A percentile compares a stretch with the other conserved stretches of the same genome.
These are phyloP conservation scores for Pichia californica DNA, from an alignment of 805 yeast species.

Conservation along the genomic window DNA sequence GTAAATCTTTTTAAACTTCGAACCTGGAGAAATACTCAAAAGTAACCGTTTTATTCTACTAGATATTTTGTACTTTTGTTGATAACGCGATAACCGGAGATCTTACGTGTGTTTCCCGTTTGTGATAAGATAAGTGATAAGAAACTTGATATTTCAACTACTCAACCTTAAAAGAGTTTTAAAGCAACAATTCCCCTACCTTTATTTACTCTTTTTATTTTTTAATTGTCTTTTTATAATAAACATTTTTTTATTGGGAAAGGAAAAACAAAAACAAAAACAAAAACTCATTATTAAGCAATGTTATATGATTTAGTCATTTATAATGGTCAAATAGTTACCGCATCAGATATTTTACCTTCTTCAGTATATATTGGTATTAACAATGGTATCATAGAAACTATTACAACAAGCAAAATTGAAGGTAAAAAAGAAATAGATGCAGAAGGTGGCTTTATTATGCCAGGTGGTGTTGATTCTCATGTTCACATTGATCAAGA, in stretches of 20 bases:
- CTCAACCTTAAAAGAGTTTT: too few species aligned
- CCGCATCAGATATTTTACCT: conserved; percentile 24
- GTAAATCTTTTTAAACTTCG: too few species aligned
- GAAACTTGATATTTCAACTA: too few species aligned
- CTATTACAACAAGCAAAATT: conserved; percentile 26
- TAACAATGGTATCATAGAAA: conserved; percentile 32
- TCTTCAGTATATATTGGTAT: conserved; percentile 27
- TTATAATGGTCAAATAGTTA: conserved; percentile 28
- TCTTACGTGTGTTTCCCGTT: neutral
- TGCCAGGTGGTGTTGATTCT: conserved; percentile 45
- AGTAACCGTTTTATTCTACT: too few species aligned
- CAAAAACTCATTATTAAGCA: conserved; percentile 9
- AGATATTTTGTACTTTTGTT: too few species aligned
- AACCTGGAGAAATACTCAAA: too few species aligned
- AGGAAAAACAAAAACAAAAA: conserved; percentile 30
- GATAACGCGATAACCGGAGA: conserved; percentile 1
- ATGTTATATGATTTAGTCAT: conserved; percentile 38
- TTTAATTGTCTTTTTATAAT: too few species aligned
- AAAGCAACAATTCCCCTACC: too few species aligned
- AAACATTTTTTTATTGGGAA: neutral
- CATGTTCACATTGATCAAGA: conserved; percentile 54
- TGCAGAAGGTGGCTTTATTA: conserved; percentile 39
- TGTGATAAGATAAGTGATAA: too few species aligned
- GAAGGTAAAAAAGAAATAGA: conserved; percentile 30
- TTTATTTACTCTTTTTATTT: too few species aligned